Percentiles rank a stretch among this genome's conserved stretches.
Conservation (phyloP, 768 basidiomycete species). For the Suillus weaverae region DNA sequence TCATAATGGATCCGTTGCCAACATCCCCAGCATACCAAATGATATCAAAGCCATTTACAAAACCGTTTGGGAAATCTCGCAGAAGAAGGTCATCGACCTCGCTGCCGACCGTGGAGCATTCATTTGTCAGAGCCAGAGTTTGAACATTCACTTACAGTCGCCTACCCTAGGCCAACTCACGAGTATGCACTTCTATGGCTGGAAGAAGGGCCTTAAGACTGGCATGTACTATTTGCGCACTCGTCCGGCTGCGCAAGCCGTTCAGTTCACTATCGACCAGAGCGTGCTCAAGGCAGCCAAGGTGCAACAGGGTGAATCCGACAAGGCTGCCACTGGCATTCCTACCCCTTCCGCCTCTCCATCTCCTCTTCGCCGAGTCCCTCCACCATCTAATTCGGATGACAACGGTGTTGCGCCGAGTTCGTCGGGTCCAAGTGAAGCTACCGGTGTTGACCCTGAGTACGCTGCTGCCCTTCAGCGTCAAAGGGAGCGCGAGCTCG, state of each 20-base stretch:
- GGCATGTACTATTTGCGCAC: slow-evolving; percentile 99
- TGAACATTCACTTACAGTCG: slow-evolving; percentile 90
- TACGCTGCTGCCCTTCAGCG: slow-evolving; percentile 77
- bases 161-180: slow-evolving; percentile 92
- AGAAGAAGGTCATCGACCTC: slow-evolving; percentile 97
- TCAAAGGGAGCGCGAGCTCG: slow-evolving; percentile 70
- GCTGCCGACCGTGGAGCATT: slow-evolving; percentile 98
- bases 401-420: slow-evolving; percentile 12
- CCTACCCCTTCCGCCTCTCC: slow-evolving; percentile 27
- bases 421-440: slow-evolving; percentile 19
- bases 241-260: slow-evolving; percentile 90
- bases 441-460: slow-evolving; percentile 57
- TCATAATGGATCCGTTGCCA: slow-evolving; percentile 86
- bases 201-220: slow-evolving; percentile 98
- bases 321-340: slow-evolving; percentile 20
- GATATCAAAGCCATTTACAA: slow-evolving; percentile 98
- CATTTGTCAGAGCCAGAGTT: slow-evolving; percentile 93
- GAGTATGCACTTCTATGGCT: slow-evolving; percentile 98
- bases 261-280: slow-evolving; percentile 96
- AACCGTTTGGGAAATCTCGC: slow-evolving; percentile 99
- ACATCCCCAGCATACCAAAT: slow-evolving; percentile 83
- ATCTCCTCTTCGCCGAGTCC: slow-evolving; percentile 24
- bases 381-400: slow-evolving; percentile 33
- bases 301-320: slow-evolving; percentile 15
- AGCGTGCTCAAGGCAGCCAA: slow-evolving; percentile 63